Conservation (phyloP, 768 basidiomycete species). For the Dioszegia crocea region DNA sequence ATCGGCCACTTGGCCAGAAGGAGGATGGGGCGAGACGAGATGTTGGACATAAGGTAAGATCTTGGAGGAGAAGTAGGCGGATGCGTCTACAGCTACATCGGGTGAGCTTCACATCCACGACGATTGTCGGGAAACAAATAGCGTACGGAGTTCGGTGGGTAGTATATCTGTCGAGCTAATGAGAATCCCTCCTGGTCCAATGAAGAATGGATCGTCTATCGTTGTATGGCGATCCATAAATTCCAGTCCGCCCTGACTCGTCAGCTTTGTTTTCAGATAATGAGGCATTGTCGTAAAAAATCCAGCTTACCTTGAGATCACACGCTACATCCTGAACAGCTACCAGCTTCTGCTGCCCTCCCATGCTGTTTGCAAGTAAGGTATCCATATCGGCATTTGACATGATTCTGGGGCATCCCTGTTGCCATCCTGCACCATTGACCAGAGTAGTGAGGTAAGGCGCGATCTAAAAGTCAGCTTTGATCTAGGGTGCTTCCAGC, state of each 20-base stretch:
- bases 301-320: conserved; percentile 68
- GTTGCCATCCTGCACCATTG: conserved; percentile 81
- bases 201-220: conserved; percentile 65
- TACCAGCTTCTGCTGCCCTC: conserved; percentile 56
- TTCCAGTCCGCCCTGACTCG: conserved; percentile 69
- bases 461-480: conserved; percentile 59
- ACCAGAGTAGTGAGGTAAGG: conserved; percentile 79
- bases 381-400: conserved; percentile 56
- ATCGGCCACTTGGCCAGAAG: conserved; percentile 42
- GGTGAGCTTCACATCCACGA: neutral
- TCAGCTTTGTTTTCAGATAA: neutral
- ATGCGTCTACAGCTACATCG: conserved; percentile 64
- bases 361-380: conserved; percentile 56
- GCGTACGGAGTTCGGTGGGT: conserved; percentile 65
- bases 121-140: neutral
- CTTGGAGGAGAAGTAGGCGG: conserved; percentile 65
- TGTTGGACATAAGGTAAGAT: conserved; percentile 66
- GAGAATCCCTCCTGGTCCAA: conserved; percentile 53
- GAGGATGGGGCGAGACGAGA: conserved; percentile 55
- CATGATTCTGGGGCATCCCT: conserved; percentile 73
- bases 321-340: conserved; percentile 79
- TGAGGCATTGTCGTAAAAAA: no score
- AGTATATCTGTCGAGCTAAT: conserved; percentile 91
- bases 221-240: conserved; percentile 75
- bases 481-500: neutral